Evolutionary conservation across 768 basidiomycete species (phyloP).

Genomic region (Tephrocybe rancida): DNA sequence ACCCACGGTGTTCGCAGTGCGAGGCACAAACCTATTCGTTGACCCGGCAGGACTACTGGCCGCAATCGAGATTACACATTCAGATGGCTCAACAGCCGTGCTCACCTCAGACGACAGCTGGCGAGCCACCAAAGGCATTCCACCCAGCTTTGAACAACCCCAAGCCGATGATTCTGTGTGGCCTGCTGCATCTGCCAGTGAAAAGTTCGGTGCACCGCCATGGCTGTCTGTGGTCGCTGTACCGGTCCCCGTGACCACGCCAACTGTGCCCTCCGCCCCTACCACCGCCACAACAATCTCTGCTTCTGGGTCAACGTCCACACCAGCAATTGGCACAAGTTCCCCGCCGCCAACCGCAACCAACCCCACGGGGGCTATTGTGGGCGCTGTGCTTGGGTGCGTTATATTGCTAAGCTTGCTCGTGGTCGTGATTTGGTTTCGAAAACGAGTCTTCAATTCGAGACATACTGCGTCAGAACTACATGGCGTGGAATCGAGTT

Average conservation of each 20-base stretch:
- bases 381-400: too few relatives aligned
- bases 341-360: too few relatives aligned
- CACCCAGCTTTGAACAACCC: conserved; percentile 22
- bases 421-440: neutral
- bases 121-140: conserved; percentile 22
- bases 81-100: conserved; percentile 23
- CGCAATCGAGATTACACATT: conserved; percentile 23
- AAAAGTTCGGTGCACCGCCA: conserved; percentile 23
- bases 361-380: neutral
- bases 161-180: conserved; percentile 23
- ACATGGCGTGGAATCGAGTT: too few relatives aligned
- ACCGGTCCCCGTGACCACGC: neutral
- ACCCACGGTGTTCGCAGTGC: conserved; percentile 26
- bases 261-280: neutral
- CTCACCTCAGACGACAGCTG: conserved; percentile 25
- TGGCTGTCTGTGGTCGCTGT: conserved; percentile 10
- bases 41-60: conserved; percentile 30
- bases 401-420: too few relatives aligned
- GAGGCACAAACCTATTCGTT: conserved; percentile 23
- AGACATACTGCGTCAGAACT: too few relatives aligned
- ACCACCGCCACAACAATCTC: neutral
- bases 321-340: too few relatives aligned
- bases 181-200: conserved; percentile 15
- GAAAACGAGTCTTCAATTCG: neutral
- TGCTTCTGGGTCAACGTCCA: neutral